phyloP scores from a whole-genome alignment of 192 early-diverging fungal species.

The Kickxella alabastrina region DNA sequence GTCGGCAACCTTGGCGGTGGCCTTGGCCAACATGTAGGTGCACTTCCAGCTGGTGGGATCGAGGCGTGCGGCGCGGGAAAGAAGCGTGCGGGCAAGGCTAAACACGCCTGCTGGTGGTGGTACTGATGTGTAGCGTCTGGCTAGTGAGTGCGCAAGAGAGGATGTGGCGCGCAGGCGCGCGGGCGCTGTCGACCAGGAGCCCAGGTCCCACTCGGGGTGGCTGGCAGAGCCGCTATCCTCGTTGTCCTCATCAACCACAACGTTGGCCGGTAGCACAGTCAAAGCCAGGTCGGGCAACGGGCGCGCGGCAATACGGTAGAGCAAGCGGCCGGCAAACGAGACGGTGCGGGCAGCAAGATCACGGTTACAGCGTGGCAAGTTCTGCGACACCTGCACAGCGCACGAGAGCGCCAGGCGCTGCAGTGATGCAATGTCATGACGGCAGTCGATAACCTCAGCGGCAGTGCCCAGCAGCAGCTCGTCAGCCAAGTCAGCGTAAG shows the following conservation, averaged over 20 bases:
- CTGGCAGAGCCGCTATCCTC: constrained; percentile 14
- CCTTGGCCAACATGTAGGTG: constrained; percentile 37
- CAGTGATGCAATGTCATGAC: constrained; percentile 31
- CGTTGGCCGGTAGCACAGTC: constrained; percentile 29
- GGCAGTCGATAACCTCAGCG: constrained; percentile 23
- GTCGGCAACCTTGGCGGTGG: constrained; percentile 22
- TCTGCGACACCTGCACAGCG: constrained; percentile 27
- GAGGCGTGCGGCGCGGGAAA: constrained; percentile 16
- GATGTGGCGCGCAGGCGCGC: constrained; percentile 1
- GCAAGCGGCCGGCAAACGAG: constrained; percentile 22
- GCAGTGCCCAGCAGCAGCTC: constrained; percentile 43
- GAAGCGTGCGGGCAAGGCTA: constrained; percentile 20
- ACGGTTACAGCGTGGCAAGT: constrained; percentile 9
- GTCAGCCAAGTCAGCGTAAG: constrained; percentile 39
- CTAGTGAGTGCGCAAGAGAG: constrained; percentile 11
- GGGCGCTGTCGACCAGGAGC: constrained; percentile 17
- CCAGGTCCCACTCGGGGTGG: constrained; percentile 33
- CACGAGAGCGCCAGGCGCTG: constrained; percentile 39
- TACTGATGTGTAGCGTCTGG: constrained; percentile 16
- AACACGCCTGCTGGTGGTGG: constrained; percentile 17
- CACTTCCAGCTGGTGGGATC: constrained; percentile 32
- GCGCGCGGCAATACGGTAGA: constrained; percentile 30
- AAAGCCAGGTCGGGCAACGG: constrained; percentile 34
- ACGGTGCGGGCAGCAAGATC: constrained; percentile 15
- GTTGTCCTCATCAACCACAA: constrained; percentile 11